A percentile compares a stretch with the other conserved stretches of the same genome.
Conservation (phyloP, 441 rosid genomes). For the Mallotus repandus region DNA sequence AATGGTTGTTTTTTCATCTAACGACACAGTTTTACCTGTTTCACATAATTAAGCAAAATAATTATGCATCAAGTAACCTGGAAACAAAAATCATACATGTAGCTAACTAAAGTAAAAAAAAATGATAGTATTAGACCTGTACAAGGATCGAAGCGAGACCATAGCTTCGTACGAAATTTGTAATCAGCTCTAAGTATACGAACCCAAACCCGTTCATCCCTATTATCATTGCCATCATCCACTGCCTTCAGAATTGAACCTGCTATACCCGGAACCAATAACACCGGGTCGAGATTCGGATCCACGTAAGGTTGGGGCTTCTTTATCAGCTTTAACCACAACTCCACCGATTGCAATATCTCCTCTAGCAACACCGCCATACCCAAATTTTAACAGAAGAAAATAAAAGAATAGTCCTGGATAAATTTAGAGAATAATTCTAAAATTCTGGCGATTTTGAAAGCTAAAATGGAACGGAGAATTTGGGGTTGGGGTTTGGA, state of each 20-base stretch:
- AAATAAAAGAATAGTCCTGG: no score
- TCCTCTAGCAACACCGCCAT: constrained; percentile 77
- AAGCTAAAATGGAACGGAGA: neutral
- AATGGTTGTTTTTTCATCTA: constrained; percentile 60
- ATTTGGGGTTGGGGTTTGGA: neutral
- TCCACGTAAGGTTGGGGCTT: constrained; percentile 65
- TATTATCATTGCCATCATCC: constrained; percentile 44
- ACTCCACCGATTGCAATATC: constrained; percentile 64
- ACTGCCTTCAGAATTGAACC: constrained; percentile 82
- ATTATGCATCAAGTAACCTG: no score
- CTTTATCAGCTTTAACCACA: constrained; percentile 52
- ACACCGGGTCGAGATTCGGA: constrained; percentile 84
- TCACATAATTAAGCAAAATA: constrained; percentile 2
- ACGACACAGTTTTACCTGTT: constrained; percentile 72
- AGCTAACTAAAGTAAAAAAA: neutral
- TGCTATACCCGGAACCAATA: constrained; percentile 91
- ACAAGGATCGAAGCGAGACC: constrained; percentile 85
- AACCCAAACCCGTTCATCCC: constrained; percentile 85
- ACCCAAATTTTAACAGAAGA: neutral
- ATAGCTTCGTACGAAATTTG: constrained; percentile 73
- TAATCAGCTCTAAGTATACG: constrained; percentile 81
- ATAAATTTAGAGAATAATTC: neutral
- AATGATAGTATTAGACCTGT: constrained; percentile 42
- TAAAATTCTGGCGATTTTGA: neutral
- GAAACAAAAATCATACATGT: no score